Conservation (phyloP, 2,329 filamentous ascomycete genomes). For the Calonectria multiphialidica region DNA sequence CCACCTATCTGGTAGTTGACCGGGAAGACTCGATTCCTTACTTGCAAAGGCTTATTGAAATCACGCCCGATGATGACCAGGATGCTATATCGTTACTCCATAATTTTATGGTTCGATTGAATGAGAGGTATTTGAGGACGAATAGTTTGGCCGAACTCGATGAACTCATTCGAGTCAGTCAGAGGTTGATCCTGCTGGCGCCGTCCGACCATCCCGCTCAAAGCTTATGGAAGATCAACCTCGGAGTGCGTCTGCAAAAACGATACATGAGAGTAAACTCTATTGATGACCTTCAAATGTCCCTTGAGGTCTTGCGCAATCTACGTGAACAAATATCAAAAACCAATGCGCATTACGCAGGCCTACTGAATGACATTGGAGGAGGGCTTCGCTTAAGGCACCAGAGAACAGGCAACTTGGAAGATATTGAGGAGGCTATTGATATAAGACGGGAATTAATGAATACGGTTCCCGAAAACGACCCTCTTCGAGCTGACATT, state of each 20-base stretch:
- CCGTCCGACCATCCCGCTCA: background rate
- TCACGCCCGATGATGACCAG: background rate
- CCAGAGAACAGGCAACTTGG: no score
- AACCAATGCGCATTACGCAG: background rate
- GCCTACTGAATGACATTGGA: background rate
- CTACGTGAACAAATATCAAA: background rate
- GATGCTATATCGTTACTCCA: background rate
- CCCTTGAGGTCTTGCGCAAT: background rate
- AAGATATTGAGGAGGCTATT: background rate
- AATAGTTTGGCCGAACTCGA: background rate
- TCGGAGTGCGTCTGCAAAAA: background rate
- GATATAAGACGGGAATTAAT: background rate
- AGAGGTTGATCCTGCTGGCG: background rate
- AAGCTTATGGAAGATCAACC: background rate
- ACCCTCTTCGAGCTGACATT: background rate
- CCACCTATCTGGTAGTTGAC: background rate
- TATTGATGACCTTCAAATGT: background rate
- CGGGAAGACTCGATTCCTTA: background rate
- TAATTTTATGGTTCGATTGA: background rate
- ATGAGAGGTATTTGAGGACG: background rate
- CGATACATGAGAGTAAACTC: background rate
- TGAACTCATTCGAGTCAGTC: background rate
- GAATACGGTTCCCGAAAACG: background rate
- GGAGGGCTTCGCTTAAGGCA: background rate
- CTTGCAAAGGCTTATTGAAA: background rate